These are phyloP conservation scores for Recurvomyces mirabilis DNA, from an alignment of 495 filamentous ascomycete species.

Conservation along the genomic window DNA sequence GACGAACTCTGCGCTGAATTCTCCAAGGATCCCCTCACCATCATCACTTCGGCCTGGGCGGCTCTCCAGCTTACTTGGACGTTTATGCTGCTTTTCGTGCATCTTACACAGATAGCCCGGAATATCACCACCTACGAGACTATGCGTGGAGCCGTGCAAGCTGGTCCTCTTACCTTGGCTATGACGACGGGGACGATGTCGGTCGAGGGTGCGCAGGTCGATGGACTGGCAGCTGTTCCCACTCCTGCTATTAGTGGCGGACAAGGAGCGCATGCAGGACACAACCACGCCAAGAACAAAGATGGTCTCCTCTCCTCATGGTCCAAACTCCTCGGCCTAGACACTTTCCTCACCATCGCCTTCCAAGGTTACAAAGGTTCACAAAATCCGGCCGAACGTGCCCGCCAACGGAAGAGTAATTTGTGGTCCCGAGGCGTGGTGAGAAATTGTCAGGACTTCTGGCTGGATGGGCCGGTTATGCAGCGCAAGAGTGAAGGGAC, in stretches of 20 bases:
- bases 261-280: no score
- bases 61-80: constrained; percentile 83
- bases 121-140: constrained; percentile 94
- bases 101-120: constrained; percentile 78
- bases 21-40: constrained; percentile 70
- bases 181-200: constrained; percentile 62
- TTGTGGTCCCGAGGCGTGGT: constrained; percentile 73
- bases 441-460: constrained; percentile 91
- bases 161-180: constrained; percentile 62
- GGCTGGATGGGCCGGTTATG: constrained; percentile 82
- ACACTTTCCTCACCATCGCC: constrained; percentile 72
- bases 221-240: constrained; percentile 28
- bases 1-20: constrained; percentile 59
- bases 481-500: constrained; percentile 56
- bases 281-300: constrained; percentile 23
- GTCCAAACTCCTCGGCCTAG: constrained; percentile 75
- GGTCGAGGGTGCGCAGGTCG: constrained; percentile 58
- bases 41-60: constrained; percentile 66
- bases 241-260: constrained; percentile 26
- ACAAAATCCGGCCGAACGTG: constrained; percentile 37
- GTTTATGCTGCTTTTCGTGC: constrained; percentile 85
- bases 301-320: constrained; percentile 63
- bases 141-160: constrained; percentile 44
- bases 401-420: constrained; percentile 48
- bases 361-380: constrained; percentile 39